phyloP scores from a whole-genome alignment of 2,329 filamentous ascomycete genomes.

The Trichoderma sp. region DNA sequence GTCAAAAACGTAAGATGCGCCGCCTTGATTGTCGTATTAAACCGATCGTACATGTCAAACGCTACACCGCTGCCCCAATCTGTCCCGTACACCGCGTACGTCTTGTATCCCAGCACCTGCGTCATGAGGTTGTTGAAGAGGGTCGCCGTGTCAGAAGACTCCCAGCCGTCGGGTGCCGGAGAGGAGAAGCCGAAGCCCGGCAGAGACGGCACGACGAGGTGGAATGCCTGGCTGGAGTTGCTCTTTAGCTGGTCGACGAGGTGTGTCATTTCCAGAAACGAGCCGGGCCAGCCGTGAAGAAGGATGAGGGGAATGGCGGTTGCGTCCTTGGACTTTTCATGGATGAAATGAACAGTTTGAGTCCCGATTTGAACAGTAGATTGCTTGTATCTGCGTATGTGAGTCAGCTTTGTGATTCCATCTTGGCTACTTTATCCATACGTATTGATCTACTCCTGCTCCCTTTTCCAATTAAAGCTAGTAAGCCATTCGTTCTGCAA shows the following conservation, averaged over 20 bases:
- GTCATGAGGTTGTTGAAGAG: conserved; percentile 39
- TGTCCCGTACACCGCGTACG: conserved; percentile 23
- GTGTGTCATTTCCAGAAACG: conserved; percentile 42
- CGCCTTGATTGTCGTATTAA: conserved; percentile 19
- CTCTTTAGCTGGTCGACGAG: conserved; percentile 15
- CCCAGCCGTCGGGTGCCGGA: conserved; percentile 32
- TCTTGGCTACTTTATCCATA: background rate
- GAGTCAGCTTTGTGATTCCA: background rate
- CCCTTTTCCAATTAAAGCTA: conserved; percentile 23
- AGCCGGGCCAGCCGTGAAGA: conserved; percentile 29
- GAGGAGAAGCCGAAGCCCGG: conserved; percentile 39
- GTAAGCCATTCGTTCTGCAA: conserved; percentile 22
- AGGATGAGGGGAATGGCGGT: conserved; percentile 19
- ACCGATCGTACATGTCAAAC: conserved; percentile 22
- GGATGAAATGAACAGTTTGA: conserved; percentile 22
- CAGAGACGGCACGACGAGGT: conserved; percentile 34
- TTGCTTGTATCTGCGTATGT: conserved; percentile 5
- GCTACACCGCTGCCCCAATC: conserved; percentile 21
- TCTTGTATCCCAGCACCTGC: conserved; percentile 36
- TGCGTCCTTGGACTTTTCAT: conserved; percentile 11
- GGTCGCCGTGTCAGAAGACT: conserved; percentile 35
- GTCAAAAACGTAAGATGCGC: conserved; percentile 21
- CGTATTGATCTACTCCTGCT: conserved; percentile 23
- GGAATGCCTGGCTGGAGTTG: conserved; percentile 12
- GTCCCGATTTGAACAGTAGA: conserved; percentile 22